phyloP scores from a whole-genome alignment of 2,329 filamentous ascomycete genomes.

The Talaromyces sp. region DNA sequence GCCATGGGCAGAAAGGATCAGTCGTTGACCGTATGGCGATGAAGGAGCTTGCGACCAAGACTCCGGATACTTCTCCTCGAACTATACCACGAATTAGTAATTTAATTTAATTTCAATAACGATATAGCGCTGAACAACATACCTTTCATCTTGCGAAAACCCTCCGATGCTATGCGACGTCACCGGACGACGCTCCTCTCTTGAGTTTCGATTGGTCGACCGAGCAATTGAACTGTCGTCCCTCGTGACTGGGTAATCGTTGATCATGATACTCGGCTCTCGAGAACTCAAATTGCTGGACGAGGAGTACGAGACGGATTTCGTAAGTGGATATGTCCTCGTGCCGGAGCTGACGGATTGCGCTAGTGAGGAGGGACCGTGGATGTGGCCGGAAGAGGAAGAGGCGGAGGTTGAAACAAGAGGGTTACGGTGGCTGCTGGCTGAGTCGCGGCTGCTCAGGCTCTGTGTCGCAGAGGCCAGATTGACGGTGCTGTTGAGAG shows the following conservation, averaged over 20 bases:
- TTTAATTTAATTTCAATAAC: background rate
- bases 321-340: constrained; percentile 34
- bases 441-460: constrained; percentile 37
- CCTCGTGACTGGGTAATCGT: constrained; percentile 30
- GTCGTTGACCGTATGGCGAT: constrained; percentile 10
- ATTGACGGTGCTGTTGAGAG: constrained; percentile 16
- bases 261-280: constrained; percentile 24
- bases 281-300: constrained; percentile 27
- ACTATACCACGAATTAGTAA: constrained; percentile 18
- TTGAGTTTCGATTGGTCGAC: constrained; percentile 28
- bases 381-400: background rate
- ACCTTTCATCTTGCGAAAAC: constrained; percentile 33
- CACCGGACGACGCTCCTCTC: constrained; percentile 24
- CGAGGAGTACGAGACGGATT: constrained; percentile 33
- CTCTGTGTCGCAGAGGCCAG: constrained; percentile 29
- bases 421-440: constrained; percentile 32
- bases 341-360: constrained; percentile 34
- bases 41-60: constrained; percentile 36
- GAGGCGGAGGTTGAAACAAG: constrained; percentile 18
- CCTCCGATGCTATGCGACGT: constrained; percentile 21
- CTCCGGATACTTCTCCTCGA: constrained; percentile 35
- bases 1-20: background rate
- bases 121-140: constrained; percentile 17
- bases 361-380: constrained; percentile 25
- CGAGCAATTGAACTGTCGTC: constrained; percentile 21